Percentiles rank a stretch among this genome's conserved stretches.
Conservation (phyloP, 2,329 filamentous ascomycete species). For the Cladosporium oxysporum region DNA sequence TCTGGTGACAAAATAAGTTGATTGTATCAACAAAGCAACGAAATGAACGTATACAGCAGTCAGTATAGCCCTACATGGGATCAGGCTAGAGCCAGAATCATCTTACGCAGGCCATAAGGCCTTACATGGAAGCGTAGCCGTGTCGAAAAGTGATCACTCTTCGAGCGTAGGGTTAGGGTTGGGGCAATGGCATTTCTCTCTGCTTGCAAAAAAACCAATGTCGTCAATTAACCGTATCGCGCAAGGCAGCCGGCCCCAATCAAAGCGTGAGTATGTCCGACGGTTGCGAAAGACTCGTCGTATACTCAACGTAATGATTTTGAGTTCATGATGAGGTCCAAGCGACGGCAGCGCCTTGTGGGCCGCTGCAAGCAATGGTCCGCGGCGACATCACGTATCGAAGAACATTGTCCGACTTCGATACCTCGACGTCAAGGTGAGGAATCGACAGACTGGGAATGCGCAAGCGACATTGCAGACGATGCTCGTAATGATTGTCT, state of each 20-base stretch:
- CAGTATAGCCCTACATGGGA: too few relatives aligned
- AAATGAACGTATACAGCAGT: not conserved
- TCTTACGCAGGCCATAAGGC: not conserved
- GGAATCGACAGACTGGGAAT: not conserved
- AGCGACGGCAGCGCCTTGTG: not conserved
- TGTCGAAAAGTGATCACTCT: not conserved
- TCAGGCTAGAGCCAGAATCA: not conserved
- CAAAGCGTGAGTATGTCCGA: not conserved
- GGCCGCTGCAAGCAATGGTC: not conserved
- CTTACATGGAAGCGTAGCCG: not conserved
- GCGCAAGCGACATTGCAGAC: not conserved
- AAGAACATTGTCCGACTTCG: not conserved
- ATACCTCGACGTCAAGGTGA: not conserved
- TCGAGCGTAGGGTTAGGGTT: not conserved
- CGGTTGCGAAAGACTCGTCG: not conserved
- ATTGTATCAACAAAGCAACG: not conserved
- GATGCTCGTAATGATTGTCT: not conserved
- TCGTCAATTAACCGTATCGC: not conserved
- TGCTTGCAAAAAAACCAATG: not conserved
- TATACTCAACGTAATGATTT: not conserved
- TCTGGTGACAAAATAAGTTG: not conserved
- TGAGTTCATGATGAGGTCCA: not conserved
- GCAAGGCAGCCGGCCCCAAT: not conserved
- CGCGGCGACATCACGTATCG: not conserved
- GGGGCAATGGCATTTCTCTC: not conserved